Evolutionary conservation across 768 basidiomycete genomes (phyloP), one percentile per base, ranked within the genome.

Genomic region (Xerocomellus dryophilus): DNA sequence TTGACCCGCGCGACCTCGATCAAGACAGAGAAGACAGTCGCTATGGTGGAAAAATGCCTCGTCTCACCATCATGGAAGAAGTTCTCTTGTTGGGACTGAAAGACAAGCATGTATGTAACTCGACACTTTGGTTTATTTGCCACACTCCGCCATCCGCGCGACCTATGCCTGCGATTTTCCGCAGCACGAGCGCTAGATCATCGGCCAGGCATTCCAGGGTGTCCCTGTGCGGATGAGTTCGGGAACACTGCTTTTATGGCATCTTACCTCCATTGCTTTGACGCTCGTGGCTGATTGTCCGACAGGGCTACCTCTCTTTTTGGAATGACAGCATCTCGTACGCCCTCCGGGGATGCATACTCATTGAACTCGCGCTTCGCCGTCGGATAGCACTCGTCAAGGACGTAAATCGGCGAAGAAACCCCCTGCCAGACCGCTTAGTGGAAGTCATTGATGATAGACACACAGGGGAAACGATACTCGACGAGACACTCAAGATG

Each of bases 261-360:
- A 46, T 12, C 17, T 21, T 10, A 23, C 35, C n/a, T 29, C n/a
- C 11, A 18, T 18, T 45, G 14, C 35, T 45, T 40, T 31, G 21
- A 34, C 21, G 12, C 44, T 36, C n/a, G 21, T 58, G 27, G 38
- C 61, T 66, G 43, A 68, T 34, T 6, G 10, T 57, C 18, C 7
- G 40, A 42, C 61, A 86, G 83, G 95, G 95, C 34, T 97, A 98
- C 71, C 83, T 98, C 36, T 96, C 93, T 1, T 98, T 98, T 69
- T 98, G 96, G 96, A 98, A 98, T 74, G 96, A 99, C 78, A 98
- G 98, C 74, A 99, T 99, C 61, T 97, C 94, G 0, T 99, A 99
- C 72, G 95, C 96, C 14, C 81, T 99, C 2, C 85, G 97, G n/a
- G 97, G 97, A 5, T 98, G 96, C 71, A 98, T 99, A 64, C 82